Evolutionary conservation across 768 basidiomycete genomes (phyloP), one percentile per base, ranked within the genome.

Genomic region (Agrocybe chaxingu): DNA sequence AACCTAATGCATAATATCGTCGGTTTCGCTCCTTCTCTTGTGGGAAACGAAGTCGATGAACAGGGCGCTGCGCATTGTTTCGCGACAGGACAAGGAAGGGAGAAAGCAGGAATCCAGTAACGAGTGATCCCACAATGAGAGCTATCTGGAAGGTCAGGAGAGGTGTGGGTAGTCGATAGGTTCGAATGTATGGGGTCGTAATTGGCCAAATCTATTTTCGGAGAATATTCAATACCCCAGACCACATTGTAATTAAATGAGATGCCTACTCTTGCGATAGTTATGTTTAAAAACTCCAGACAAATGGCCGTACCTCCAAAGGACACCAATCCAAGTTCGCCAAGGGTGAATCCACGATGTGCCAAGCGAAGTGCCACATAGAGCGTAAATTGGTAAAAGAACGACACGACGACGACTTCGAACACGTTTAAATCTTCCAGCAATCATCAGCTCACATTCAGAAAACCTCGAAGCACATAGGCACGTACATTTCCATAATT

Each of bases 91-190:
- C 85, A 12, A 99, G 85, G 37, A 98, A 74, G 0, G 97, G 97
- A 0, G 92, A 92, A n/a, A 99, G 79, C 7, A 98, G 71, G 68
- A 98, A 92, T 10, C 97, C 97, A n/a, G 85, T 85, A 31, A 98
- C 72, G 50, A 98, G 80, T 0, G 93, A 87, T 18, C 97, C 97
- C 3, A 89, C 90, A 42, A 99, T 88, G 41, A 98, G 78, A 1
- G 97, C 92, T 37, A 95, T 76, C 62, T 98, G 97, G 68, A 92
- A 95, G 36, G 87, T 81, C 44, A 98, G 78, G 12, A 98, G 76
- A 8, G 97, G 96, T 2, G 91, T 96, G 8, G 97, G 94, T 4
- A 94, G 74, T 36, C 96, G 87, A 62, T 89, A 97, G 0, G 96
- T 96, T 64, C 89, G 88, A 70, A 96, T 88, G 66, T 84, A 93